Evolutionary conservation across 164 flowering plant species (phyloP), one percentile per base, ranked within the genome.

Genomic region (Liquidambar formosana): DNA sequence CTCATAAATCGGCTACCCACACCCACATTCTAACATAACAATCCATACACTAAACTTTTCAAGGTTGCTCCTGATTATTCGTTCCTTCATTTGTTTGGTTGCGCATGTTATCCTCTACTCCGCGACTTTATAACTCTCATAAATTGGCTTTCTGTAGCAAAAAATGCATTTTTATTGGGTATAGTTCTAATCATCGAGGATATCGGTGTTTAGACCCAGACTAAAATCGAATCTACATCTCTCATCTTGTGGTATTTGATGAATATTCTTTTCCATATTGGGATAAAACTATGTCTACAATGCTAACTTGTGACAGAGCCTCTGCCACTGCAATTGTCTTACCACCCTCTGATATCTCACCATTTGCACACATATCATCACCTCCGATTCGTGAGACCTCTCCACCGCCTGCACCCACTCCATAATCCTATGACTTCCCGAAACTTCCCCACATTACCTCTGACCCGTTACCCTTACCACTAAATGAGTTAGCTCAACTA

Each of bases 211-310:
- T 63, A 25, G 66, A 46, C 14, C 13, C 21, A 1, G 54, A 45
- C 19, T 11, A 54, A 0, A 23, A 26, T 11, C 48, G 41, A 3
- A 18, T 63, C 3, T 63, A 45, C 14, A 63, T 63, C 4, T 63
- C 54, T 14, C n/a, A 19, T 25, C 66, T 46, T 45, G 66, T 63
- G 2, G 54, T 63, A 8, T 63, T 63, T 63, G 27, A 63, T 63
- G 66, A 63, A 26, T 8, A 12, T 15, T 14, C 54, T 8, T 63
- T 63, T 47, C 54, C 66, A 21, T 48, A 43, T 12, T 12, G 9
- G 62, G 62, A 58, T 58, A 58, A 26, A 6, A 33, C 41, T 6
- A 33, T 33, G 41, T 33, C 41, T 33, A 33, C 41, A 33, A 2
- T 33, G 41, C 6, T 6, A 33, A 33, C 41, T 9, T 41, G 47